Evolutionary conservation across 2,329 filamentous ascomycete genomes (phyloP).

Genomic region (Colletotrichum sojae): DNA sequence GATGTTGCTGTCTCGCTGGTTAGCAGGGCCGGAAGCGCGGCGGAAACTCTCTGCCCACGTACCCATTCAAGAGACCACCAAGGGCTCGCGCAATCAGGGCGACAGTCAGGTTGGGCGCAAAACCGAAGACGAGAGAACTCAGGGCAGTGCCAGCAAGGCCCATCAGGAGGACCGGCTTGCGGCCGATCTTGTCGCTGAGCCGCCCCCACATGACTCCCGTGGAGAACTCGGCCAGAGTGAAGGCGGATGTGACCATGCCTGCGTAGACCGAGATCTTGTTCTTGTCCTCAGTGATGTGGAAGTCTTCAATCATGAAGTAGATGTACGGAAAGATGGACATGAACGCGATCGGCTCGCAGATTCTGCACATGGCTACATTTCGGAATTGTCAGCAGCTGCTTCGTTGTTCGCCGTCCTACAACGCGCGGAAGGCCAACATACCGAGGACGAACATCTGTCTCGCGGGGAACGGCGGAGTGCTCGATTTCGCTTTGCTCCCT

Average conservation of each 20-base stretch:
- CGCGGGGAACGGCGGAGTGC: conserved; percentile 52
- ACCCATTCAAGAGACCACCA: conserved; percentile 94
- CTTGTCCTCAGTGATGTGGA: conserved; percentile 84
- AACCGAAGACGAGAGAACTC: conserved; percentile 94
- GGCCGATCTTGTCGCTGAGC: conserved; percentile 90
- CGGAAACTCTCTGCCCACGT: conserved; percentile 54
- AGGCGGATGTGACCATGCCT: conserved; percentile 95
- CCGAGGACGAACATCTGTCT: conserved; percentile 67
- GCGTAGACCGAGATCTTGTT: conserved; percentile 91
- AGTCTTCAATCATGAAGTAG: conserved; percentile 96
- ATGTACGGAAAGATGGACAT: conserved; percentile 99
- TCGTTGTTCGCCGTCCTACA: not conserved
- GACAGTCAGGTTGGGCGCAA: conserved; percentile 84
- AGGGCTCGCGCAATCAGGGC: conserved; percentile 90
- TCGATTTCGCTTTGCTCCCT: conserved; percentile 22
- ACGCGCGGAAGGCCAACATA: conserved; percentile 47
- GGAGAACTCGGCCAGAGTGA: conserved; percentile 95
- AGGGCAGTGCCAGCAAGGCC: conserved; percentile 92
- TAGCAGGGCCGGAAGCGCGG: conserved; percentile 36
- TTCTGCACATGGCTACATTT: conserved; percentile 85
- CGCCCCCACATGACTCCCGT: conserved; percentile 94
- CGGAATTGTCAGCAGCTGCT: conserved; percentile 1
- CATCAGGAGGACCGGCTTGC: conserved; percentile 91
- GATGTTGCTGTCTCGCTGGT: conserved; percentile 77
- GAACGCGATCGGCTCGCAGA: conserved; percentile 99